These are phyloP conservation scores for Saccharomycopsis javanensis DNA, from an alignment of 805 yeast species.

Conservation along the genomic window DNA sequence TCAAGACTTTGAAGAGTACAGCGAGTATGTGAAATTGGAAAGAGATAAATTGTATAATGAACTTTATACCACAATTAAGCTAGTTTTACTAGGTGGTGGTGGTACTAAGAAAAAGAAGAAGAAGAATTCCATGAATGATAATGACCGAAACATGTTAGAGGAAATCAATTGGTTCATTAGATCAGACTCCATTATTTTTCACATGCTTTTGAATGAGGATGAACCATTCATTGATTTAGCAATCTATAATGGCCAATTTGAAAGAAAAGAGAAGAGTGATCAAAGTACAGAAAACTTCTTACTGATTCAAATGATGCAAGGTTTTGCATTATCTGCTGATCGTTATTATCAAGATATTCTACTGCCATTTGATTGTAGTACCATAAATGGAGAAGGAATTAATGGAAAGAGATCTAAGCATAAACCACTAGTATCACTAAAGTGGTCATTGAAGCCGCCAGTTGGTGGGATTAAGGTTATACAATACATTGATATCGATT, in stretches of 20 bases:
- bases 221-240: constrained; percentile 63
- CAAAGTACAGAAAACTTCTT: constrained; percentile 58
- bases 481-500: constrained; percentile 46
- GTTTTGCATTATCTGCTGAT: constrained; percentile 49
- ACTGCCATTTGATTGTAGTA: constrained; percentile 34
- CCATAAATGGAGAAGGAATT: constrained; percentile 15
- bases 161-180: constrained; percentile 51
- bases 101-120: constrained; percentile 14
- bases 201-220: constrained; percentile 50
- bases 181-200: constrained; percentile 64
- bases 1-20: constrained; percentile 31
- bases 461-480: constrained; percentile 88
- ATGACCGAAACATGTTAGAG: constrained; percentile 21
- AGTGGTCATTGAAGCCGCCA: constrained; percentile 77
- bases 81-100: constrained; percentile 29
- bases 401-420: constrained; percentile 14
- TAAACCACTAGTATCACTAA: constrained; percentile 31
- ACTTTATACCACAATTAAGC: constrained; percentile 36
- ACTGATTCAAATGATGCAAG: constrained; percentile 53
- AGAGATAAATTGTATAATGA: constrained; percentile 32
- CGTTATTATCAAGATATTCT: constrained; percentile 65
- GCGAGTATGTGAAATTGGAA: constrained; percentile 27
- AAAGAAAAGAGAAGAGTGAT: constrained; percentile 51
- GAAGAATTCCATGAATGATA: constrained; percentile 19
- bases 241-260: constrained; percentile 49